Base-by-base conservation (phyloP, 164 flowering plant genomes). In the Magnolia sinica region DNA sequence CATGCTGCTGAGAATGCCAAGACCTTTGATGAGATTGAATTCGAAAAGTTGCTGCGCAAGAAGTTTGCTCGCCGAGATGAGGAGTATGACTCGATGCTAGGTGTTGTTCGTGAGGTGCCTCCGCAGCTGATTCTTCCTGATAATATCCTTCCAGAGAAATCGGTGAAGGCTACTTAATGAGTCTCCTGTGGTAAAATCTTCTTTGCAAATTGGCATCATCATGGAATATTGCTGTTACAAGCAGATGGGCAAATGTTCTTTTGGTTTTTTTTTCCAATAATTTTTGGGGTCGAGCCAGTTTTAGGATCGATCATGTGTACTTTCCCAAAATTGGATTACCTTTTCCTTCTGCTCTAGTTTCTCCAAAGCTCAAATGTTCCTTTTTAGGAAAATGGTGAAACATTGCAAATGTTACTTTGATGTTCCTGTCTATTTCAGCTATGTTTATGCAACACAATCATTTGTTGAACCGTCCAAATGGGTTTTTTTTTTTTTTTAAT, bases 1-100 rank as follows among this genome's bases (percentile, higher is more conserved):
- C 98, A 95, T 83, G 95, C 97, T 59, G 91, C 96, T 75, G 98
- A 95, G 82, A 95, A 93, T 78, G 89, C 91, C 8, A 91, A 95
- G 86, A 29, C 86, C 66, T 91, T 95, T 70, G 98, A 95, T 22
- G 94, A 90, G 86, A 92, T 91, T 55, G 98, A 93, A 81, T 86
- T 93, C 76, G 97, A 91, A 83, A 95, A 95, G 88, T 87, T 85
- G 22, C 88, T 93, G 49, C 89, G 93, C 76, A 92, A 91, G 89
- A 95, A 92, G 85, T 92, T 86, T 87, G 98, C 98, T n/a, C 85
- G 68, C n/a, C 65, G 81, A 71, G 97, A 94, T 72, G 98, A 92
- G 80, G 97, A 92, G 68, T 92, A 94, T 76, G 98, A 92, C 74
- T 91, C 98, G 22, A 87, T 93, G 89, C 76, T 92, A 37, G 94